Conservation (phyloP, 1,284 basidiomycete species). For the Heliocybe sulcata region DNA sequence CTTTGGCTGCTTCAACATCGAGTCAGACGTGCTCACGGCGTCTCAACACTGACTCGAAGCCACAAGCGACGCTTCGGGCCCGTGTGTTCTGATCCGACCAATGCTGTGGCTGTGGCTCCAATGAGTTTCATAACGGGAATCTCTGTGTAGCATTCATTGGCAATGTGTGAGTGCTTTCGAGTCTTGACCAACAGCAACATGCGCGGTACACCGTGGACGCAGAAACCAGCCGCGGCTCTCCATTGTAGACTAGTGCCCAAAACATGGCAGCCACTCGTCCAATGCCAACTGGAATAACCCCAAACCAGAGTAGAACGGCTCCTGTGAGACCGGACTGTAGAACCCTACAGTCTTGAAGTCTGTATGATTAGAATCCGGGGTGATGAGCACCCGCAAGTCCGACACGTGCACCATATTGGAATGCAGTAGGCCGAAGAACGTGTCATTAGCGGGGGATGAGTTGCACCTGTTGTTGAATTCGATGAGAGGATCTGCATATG, state of each 20-base stretch:
- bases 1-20: too few relatives aligned
- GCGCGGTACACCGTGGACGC: background rate
- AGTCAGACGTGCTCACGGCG: too few relatives aligned
- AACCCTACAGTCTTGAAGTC: conserved; percentile 43
- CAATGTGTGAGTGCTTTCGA: too few relatives aligned
- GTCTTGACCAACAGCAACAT: background rate
- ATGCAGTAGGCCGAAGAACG: conserved; percentile 41
- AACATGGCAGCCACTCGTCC: conserved; percentile 42
- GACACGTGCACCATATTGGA: conserved; percentile 40
- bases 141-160: too few relatives aligned
- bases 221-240: background rate
- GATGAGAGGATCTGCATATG: background rate
- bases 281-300: conserved; percentile 38
- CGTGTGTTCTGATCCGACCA: too few relatives aligned
- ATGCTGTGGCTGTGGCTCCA: too few relatives aligned
- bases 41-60: too few relatives aligned
- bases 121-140: too few relatives aligned
- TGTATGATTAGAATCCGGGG: conserved; percentile 37
- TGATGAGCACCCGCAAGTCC: conserved; percentile 38
- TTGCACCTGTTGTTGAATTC: conserved; percentile 27
- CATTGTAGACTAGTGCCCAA: conserved; percentile 9
- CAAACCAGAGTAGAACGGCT: conserved; percentile 37
- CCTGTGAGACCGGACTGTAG: conserved; percentile 37
- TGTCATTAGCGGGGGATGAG: conserved; percentile 19
- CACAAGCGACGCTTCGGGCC: too few relatives aligned